Conservation (phyloP, 495 filamentous ascomycete species). For the Tuber indicum region DNA sequence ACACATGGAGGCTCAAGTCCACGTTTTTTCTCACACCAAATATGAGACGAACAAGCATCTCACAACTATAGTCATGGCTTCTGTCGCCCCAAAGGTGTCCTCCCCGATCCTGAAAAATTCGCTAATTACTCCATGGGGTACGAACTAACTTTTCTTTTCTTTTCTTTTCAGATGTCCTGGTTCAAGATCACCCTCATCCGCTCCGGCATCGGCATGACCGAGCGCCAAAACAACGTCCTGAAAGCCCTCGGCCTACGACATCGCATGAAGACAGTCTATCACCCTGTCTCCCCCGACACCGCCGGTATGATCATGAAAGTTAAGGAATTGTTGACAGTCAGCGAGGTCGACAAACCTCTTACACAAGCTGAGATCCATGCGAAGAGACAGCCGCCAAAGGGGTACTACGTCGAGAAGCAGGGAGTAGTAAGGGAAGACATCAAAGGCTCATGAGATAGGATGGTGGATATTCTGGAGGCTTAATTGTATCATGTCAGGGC, state of each 20-base stretch:
- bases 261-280: slow-evolving; percentile 84
- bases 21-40: not conserved
- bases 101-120: not conserved
- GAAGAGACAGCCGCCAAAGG: slow-evolving; percentile 69
- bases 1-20: not conserved
- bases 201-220: slow-evolving; percentile 84
- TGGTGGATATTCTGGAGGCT: not conserved
- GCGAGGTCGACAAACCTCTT: slow-evolving; percentile 68
- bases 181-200: slow-evolving; percentile 95
- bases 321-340: slow-evolving; percentile 85
- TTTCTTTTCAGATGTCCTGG: slow-evolving; percentile 59
- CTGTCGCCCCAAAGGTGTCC: not conserved
- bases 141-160: not conserved
- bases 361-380: slow-evolving; percentile 66
- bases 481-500: not conserved
- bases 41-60: not conserved
- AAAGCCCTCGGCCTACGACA: slow-evolving; percentile 82
- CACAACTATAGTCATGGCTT: not conserved
- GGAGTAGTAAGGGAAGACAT: not conserved
- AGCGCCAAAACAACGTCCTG: slow-evolving; percentile 73
- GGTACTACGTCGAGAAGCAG: slow-evolving; percentile 71
- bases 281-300: slow-evolving; percentile 71
- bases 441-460: not conserved
- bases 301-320: slow-evolving; percentile 97
- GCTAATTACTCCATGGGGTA: not conserved